Evolutionary conservation across 305 asterid genomes (phyloP), one percentile per base, ranked within the genome.

Genomic region (Fraxinus dipetala): DNA sequence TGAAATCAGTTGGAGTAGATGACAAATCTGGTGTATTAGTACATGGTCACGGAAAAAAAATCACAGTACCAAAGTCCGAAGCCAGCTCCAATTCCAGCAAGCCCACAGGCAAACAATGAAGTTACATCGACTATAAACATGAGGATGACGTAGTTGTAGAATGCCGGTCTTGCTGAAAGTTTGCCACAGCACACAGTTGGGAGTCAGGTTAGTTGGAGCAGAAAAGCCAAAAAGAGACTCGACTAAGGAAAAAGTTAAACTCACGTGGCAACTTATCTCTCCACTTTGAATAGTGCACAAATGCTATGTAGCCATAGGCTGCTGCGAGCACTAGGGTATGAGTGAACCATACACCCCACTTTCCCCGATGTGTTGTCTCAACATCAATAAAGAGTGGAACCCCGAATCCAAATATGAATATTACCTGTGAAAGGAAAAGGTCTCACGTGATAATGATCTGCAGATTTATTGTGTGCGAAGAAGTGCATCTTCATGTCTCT

Each of bases 241-340:
- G 3, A 70, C 61, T 6, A 70, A n/a, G 51, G 77, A 31, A 38
- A 56, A 72, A 26, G 51, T 73, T 35, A n/a, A 40, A 87, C 98
- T 90, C 83, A 93, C 98, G 97, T 69, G 98, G 99, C 83, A 93
- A 85, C 92, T 92, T 91, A 73, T 92, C 97, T 86, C 93, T 93
- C 99, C 97, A 95, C 86, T 92, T 95, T 36, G 99, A 91, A 84
- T 91, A 93, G 86, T 95, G 98, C 84, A 92, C 94, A 74, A 92
- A 91, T 16, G 92, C 83, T 80, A 93, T 90, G 91, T 92, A 93
- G 83, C 95, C 91, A 82, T 95, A 95, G 72, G 88, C 89, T 69
- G 91, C 87, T 81, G 94, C 78, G 63, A 93, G 89, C 81, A 89
- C 85, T 87, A 91, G 82, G 48, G 89, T 85, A 83, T 91, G 89